Conservation (phyloP, 1,139 yeast species). For the Candida frijolesensis region DNA sequence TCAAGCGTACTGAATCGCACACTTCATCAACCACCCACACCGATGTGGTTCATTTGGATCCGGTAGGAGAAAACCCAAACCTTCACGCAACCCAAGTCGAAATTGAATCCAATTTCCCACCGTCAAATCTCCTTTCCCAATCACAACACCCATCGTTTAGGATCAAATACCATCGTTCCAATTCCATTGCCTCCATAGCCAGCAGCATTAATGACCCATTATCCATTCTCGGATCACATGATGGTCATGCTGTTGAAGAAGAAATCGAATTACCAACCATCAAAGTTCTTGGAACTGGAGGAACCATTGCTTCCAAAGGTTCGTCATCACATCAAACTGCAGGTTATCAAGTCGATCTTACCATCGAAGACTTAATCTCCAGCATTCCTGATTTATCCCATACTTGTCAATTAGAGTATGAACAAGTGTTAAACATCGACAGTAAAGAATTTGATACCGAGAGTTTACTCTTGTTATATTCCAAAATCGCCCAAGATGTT, state of each 20-base stretch:
- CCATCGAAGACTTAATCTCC: conserved; percentile 60
- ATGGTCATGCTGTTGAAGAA: conserved; percentile 9
- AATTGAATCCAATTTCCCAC: conserved; percentile 3
- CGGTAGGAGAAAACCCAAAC: not conserved
- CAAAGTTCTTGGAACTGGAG: conserved; percentile 72
- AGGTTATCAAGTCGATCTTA: conserved; percentile 67
- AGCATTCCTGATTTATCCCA: conserved; percentile 63
- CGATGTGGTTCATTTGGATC: not conserved
- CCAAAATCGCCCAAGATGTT: conserved; percentile 47
- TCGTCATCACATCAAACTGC: conserved; percentile 59
- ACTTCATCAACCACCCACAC: not conserved
- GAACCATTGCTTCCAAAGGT: conserved; percentile 73
- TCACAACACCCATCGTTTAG: conserved; percentile 13
- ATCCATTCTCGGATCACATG: not conserved
- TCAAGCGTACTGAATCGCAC: not conserved
- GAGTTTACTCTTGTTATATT: conserved; percentile 34
- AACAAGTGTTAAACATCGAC: conserved; percentile 65
- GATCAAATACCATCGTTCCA: conserved; percentile 19
- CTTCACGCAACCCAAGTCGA: conserved; percentile 1
- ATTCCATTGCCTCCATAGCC: conserved; percentile 15
- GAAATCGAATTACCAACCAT: conserved; percentile 37
- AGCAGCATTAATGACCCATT: not conserved
- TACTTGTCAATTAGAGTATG: conserved; percentile 61
- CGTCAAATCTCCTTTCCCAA: not conserved
- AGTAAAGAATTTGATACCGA: conserved; percentile 60